Percentiles rank a stretch among this genome's conserved stretches.
phyloP scores from a whole-genome alignment of 345 rosid genomes.

The Salix koriyanagi region DNA sequence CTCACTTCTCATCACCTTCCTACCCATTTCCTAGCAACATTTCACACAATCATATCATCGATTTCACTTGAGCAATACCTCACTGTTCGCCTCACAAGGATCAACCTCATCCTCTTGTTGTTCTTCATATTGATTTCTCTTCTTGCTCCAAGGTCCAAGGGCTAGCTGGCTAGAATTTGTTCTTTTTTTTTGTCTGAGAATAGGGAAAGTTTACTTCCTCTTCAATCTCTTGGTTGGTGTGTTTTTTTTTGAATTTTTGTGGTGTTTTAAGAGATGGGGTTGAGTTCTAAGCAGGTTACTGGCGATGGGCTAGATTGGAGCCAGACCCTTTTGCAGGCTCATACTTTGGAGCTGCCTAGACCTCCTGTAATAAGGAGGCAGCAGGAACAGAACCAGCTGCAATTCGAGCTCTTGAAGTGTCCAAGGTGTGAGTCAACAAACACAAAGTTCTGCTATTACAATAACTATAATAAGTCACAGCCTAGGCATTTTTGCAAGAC shows the following conservation, averaged over 20 bases:
- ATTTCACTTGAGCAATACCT: slow-evolving; percentile 4
- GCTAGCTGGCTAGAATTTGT: slow-evolving; percentile 5
- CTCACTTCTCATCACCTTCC: slow-evolving; percentile 41
- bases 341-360: slow-evolving; percentile 31
- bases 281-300: slow-evolving; percentile 50
- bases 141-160: slow-evolving; percentile 38
- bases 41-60: background rate
- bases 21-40: slow-evolving; percentile 24
- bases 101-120: slow-evolving; percentile 13
- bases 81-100: slow-evolving; percentile 17
- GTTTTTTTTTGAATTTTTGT: background rate
- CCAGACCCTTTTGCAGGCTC: slow-evolving; percentile 38
- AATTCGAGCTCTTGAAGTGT: slow-evolving; percentile 61
- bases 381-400: slow-evolving; percentile 28
- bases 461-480: slow-evolving; percentile 85
- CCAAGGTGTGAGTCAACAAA: slow-evolving; percentile 85
- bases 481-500: slow-evolving; percentile 89
- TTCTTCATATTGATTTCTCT: slow-evolving; percentile 29
- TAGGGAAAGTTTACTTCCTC: background rate
- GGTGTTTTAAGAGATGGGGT: slow-evolving; percentile 32
- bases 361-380: slow-evolving; percentile 28
- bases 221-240: background rate
- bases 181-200: background rate
- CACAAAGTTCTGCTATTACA: slow-evolving; percentile 92
- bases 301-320: slow-evolving; percentile 45